Conservation (phyloP, 139 green algal species). For the Helicosporidium sp. region DNA sequence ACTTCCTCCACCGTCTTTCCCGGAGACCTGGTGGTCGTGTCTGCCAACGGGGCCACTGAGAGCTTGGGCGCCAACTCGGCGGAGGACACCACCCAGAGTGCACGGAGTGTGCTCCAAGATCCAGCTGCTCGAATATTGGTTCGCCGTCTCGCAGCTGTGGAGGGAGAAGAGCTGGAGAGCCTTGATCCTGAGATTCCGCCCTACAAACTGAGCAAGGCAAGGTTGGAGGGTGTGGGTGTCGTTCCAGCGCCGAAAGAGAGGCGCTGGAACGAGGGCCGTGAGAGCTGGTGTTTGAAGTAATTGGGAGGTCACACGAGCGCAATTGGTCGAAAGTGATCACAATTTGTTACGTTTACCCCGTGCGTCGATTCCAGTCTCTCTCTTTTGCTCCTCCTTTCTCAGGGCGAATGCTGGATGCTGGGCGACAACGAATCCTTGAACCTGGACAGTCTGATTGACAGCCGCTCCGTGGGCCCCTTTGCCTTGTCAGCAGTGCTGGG, state of each 20-base stretch:
- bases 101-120: too few relatives aligned
- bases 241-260: too few relatives aligned
- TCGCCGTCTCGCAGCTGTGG: constrained; percentile 46
- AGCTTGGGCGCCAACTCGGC: too few relatives aligned
- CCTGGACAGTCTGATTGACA: constrained; percentile 33
- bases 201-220: too few relatives aligned
- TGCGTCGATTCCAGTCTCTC: not conserved
- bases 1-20: constrained; percentile 14
- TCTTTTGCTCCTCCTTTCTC: not conserved
- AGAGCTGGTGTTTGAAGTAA: too few relatives aligned
- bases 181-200: constrained; percentile 10
- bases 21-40: constrained; percentile 49
- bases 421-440: constrained; percentile 49
- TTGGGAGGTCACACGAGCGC: too few relatives aligned
- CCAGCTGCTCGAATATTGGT: constrained; percentile 24
- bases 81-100: too few relatives aligned
- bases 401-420: constrained; percentile 66
- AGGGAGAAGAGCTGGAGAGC: constrained; percentile 46
- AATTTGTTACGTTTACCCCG: too few relatives aligned
- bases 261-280: too few relatives aligned
- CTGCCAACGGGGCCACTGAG: too few relatives aligned
- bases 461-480: constrained; percentile 37
- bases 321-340: too few relatives aligned
- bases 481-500: constrained; percentile 27
- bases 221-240: too few relatives aligned